Evolutionary conservation across 1,139 yeast species (phyloP).

Genomic region (Barnettozyma hawaiiensis): DNA sequence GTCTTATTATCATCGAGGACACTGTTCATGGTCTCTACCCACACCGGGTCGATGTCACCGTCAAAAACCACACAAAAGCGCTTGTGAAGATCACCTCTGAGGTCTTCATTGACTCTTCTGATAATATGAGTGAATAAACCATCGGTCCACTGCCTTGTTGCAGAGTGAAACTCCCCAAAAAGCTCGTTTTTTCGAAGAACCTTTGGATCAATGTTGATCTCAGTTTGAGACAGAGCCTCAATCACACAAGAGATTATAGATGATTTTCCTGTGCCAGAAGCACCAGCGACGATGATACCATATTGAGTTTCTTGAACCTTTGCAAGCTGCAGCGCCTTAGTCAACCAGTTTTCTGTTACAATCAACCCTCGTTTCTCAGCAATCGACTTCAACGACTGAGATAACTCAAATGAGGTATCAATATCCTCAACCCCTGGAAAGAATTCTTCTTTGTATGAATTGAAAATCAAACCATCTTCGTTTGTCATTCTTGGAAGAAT

Average conservation of each 20-base stretch:
- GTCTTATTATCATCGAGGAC: slow-evolving; percentile 83
- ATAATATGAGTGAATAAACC: slow-evolving; percentile 73
- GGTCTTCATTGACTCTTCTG: slow-evolving; percentile 52
- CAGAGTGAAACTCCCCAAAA: slow-evolving; percentile 65
- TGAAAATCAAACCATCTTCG: slow-evolving; percentile 43
- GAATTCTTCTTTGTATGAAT: slow-evolving; percentile 25
- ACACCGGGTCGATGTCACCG: slow-evolving; percentile 90
- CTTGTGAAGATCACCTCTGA: slow-evolving; percentile 52
- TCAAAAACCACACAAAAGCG: slow-evolving; percentile 81
- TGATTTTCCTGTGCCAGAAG: slow-evolving; percentile 73
- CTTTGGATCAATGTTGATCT: slow-evolving; percentile 61
- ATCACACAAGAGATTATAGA: slow-evolving; percentile 46
- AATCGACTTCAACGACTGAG: slow-evolving; percentile 18
- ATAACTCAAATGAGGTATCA: slow-evolving; percentile 19
- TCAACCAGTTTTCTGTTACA: slow-evolving; percentile 39
- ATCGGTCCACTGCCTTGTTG: slow-evolving; percentile 91
- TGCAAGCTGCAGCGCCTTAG: slow-evolving; percentile 57
- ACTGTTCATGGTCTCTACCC: slow-evolving; percentile 91
- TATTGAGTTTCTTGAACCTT: slow-evolving; percentile 64
- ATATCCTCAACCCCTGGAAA: slow-evolving; percentile 28
- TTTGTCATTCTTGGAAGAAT: slow-evolving; percentile 60
- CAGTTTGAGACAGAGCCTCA: slow-evolving; percentile 36
- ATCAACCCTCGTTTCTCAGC: slow-evolving; percentile 27
- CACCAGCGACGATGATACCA: slow-evolving; percentile 80
- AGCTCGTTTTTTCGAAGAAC: slow-evolving; percentile 60